Conservation (phyloP, 2,329 filamentous ascomycete species). For the Colletotrichum truncatum region DNA sequence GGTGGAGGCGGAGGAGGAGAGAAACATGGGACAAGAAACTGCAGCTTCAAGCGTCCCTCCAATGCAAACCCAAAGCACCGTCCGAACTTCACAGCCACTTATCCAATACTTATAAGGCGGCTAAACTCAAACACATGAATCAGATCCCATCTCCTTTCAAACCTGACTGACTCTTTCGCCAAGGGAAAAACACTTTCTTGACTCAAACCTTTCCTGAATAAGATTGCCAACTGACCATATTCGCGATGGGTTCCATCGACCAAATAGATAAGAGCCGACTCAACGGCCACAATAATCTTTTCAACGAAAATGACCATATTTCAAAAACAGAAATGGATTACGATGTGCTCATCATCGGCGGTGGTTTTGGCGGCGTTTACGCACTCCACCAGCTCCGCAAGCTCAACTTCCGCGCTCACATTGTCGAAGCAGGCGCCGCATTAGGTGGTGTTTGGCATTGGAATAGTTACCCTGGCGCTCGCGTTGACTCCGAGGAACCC, state of each 20-base stretch:
- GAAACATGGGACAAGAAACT: background rate
- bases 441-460: slow-evolving; percentile 55
- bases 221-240: background rate
- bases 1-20: background rate
- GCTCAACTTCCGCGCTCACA: slow-evolving; percentile 43
- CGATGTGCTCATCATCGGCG: slow-evolving; percentile 37
- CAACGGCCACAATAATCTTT: background rate
- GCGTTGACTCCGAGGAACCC: slow-evolving; percentile 47
- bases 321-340: background rate
- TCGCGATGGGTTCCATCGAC: slow-evolving; percentile 3
- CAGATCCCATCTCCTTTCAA: background rate
- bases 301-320: background rate
- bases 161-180: background rate
- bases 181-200: background rate
- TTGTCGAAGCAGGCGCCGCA: slow-evolving; percentile 47
- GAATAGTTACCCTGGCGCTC: slow-evolving; percentile 53
- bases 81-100: background rate
- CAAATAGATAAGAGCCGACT: background rate
- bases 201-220: background rate
- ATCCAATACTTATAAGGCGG: background rate
- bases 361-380: slow-evolving; percentile 37
- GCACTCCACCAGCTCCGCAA: slow-evolving; percentile 46
- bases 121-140: background rate
- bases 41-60: background rate
- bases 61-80: background rate